A percentile compares a stretch with the other conserved stretches of the same genome.
phyloP scores from a whole-genome alignment of 192 early-diverging fungal genomes.

The Umbelopsis ramanniana region DNA sequence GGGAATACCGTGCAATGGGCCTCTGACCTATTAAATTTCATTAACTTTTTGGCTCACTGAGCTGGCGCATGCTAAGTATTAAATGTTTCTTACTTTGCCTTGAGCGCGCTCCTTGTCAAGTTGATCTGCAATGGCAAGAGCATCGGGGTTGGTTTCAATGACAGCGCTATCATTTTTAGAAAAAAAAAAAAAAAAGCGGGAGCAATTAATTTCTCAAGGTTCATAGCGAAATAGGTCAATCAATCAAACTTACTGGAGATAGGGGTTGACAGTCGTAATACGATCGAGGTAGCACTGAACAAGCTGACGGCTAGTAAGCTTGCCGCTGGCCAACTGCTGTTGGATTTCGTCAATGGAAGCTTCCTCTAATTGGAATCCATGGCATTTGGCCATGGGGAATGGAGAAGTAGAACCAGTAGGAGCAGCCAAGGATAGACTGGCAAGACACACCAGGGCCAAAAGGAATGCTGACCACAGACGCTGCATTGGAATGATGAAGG shows the following conservation, averaged over 20 bases:
- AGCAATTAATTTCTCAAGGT: not conserved
- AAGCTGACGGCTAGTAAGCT: slow-evolving; percentile 14
- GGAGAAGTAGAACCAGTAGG: not conserved
- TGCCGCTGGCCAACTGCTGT: not conserved
- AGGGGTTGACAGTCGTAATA: not conserved
- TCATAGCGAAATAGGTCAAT: not conserved
- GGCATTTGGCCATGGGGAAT: slow-evolving; percentile 23
- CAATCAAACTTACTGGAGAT: slow-evolving; percentile 1
- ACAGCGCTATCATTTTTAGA: slow-evolving; percentile 17
- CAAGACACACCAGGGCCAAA: not conserved
- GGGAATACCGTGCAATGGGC: slow-evolving; percentile 42
- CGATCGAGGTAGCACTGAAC: slow-evolving; percentile 23
- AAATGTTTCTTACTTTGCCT: not conserved
- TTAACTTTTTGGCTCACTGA: not conserved
- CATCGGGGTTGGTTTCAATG: slow-evolving; percentile 44
- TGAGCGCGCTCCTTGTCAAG: slow-evolving; percentile 30
- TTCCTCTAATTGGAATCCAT: slow-evolving; percentile 29
- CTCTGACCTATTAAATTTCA: not conserved
- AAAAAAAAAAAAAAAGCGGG: not conserved
- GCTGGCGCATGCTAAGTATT: not conserved
- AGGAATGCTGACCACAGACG: slow-evolving; percentile 20
- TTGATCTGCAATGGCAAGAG: slow-evolving; percentile 24
- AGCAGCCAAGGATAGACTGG: not conserved
- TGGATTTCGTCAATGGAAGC: slow-evolving; percentile 24
- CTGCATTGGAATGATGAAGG: slow-evolving; percentile 1